phyloP scores from a whole-genome alignment of 2,329 filamentous ascomycete species.

The Cladosporium phlei region DNA sequence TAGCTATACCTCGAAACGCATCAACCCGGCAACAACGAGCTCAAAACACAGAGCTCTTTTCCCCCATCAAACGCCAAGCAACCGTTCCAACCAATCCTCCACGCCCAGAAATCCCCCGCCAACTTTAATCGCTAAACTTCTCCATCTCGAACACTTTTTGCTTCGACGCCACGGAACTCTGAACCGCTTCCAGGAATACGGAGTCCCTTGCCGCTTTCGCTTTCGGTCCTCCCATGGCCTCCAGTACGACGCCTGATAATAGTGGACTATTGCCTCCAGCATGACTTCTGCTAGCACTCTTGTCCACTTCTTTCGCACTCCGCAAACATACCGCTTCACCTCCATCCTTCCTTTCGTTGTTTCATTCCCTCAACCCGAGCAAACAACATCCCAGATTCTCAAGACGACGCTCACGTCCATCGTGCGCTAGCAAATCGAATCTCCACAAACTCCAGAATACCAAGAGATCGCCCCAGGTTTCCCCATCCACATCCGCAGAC shows the following conservation, averaged over 20 bases:
- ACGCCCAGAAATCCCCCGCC: constrained; percentile 13
- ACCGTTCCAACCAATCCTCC: neutral
- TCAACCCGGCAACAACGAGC: neutral
- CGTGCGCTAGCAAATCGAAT: no score
- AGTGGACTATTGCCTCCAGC: no score
- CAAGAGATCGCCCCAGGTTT: neutral
- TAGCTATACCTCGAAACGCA: neutral
- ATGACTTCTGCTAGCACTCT: neutral
- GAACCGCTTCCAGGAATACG: constrained; percentile 1
- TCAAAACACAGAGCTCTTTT: neutral
- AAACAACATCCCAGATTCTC: no score
- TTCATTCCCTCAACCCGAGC: neutral
- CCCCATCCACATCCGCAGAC: neutral
- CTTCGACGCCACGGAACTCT: constrained; percentile 1
- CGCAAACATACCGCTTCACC: constrained; percentile 6
- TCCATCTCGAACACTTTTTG: no score
- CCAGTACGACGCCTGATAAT: no score
- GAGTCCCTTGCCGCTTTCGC: constrained; percentile 6
- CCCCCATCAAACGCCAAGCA: neutral
- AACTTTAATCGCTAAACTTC: constrained; percentile 10
- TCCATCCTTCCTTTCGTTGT: no score
- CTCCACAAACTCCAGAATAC: no score
- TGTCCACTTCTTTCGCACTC: neutral
- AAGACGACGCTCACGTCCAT: no score
- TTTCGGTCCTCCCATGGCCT: no score